These are phyloP conservation scores for Blastocystis sp. DNA, from an alignment of 352 stramenopile genomes.

Conservation along the genomic window DNA sequence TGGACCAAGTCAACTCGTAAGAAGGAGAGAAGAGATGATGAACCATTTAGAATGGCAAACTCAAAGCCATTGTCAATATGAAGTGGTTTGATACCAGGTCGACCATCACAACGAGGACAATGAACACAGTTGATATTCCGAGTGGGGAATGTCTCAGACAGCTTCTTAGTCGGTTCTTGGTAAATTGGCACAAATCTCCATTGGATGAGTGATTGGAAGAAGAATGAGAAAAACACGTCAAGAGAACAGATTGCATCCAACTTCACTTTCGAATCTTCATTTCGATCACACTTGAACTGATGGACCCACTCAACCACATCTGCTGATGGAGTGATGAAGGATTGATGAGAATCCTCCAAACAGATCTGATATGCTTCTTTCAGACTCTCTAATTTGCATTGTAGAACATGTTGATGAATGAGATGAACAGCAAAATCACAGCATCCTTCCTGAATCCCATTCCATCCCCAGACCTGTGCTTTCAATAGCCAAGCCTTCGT, in stretches of 20 bases:
- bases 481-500: background rate
- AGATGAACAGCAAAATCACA: background rate
- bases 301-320: constrained; percentile 13
- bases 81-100: too few species aligned
- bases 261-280: background rate
- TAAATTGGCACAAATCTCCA: background rate
- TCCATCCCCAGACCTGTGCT: constrained; percentile 40
- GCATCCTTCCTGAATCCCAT: background rate
- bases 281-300: background rate
- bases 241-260: constrained; percentile 22
- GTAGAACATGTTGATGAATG: background rate
- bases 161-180: background rate
- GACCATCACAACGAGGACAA: too few species aligned
- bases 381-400: background rate
- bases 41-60: too few species aligned
- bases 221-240: constrained; percentile 22
- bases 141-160: background rate
- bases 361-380: background rate
- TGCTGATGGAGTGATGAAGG: background rate
- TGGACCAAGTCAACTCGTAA: background rate
- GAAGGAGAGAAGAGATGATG: too few species aligned
- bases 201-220: background rate
- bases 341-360: background rate
- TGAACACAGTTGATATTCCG: too few species aligned
- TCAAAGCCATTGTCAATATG: too few species aligned